Evolutionary conservation across 345 rosid genomes (phyloP), one percentile per base, ranked within the genome.

Genomic region (Citrus reticulata): DNA sequence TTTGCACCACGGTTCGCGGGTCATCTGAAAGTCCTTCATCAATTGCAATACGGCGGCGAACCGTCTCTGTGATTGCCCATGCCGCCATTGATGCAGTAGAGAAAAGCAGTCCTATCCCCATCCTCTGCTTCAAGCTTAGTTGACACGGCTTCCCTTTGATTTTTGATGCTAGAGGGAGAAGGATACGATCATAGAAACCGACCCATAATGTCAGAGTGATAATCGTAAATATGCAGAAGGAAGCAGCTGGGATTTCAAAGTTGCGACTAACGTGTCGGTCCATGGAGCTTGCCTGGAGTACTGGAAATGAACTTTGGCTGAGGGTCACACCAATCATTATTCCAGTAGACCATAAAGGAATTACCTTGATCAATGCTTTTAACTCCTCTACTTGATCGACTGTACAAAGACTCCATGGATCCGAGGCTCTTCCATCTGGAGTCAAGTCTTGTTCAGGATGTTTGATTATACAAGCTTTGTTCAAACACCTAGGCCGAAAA

Each of bases 351-450:
- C 92, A 90, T 1, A 91, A 67, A 1, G 90, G 92, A 16, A 87
- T 58, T 34, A 91, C 79, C 40, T 60, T 84, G 54, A 91, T 78
- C 5, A 90, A 78, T 65, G 88, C 83, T 83, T 91, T 91, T 35
- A 91, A 78, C 61, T 87, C 92, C 77, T 90, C 93, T n/a, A 89
- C 93, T 87, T 88, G 92, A 74, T 90, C 86, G 0, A 84, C 75
- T 1, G 87, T 87, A 79, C 91, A 91, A 25, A 87, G 86, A 62
- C 78, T 86, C 93, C 92, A 87, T 2, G 85, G 84, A 65, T 84
- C 75, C 19, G 67, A 34, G 49, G 90, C 78, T 7, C 42, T 75
- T 72, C 83, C 85, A 30, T 87, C 86, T 9, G 35, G 37, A 14
- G 76, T 74, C 61, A 87, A 67, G 70, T 87, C 90, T 75, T 82